A percentile compares a stretch with the other conserved stretches of the same genome.
phyloP scores from a whole-genome alignment of 768 basidiomycete genomes.

The Sistotremastrum niveocremeum region DNA sequence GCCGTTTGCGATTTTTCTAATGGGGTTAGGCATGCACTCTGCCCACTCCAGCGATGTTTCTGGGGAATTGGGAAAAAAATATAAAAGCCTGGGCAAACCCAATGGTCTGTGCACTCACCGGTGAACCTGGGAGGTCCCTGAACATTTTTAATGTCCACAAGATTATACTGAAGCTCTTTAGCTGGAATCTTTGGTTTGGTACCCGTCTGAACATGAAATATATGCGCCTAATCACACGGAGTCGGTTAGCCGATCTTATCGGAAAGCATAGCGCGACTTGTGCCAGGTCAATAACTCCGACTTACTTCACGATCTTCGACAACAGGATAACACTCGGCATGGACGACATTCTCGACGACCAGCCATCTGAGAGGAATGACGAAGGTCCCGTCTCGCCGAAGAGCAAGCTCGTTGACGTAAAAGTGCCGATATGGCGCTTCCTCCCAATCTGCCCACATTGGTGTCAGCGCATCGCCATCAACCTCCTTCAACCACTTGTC shows the following conservation, averaged over 20 bases:
- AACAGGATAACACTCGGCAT: slow-evolving; percentile 1
- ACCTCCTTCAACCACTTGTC: no score
- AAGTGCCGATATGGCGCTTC: slow-evolving; percentile 8
- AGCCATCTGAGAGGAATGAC: slow-evolving; percentile 15
- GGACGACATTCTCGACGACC: not conserved
- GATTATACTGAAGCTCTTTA: not conserved
- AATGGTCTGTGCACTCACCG: no score
- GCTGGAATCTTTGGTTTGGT: no score
- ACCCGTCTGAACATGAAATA: no score
- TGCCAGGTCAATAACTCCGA: not conserved
- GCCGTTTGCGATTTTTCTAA: slow-evolving; percentile 6
- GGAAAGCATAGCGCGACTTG: no score
- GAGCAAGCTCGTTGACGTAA: slow-evolving; percentile 15
- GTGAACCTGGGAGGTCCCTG: no score
- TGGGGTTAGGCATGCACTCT: slow-evolving; percentile 3
- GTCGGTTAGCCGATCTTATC: no score
- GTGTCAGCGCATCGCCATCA: slow-evolving; percentile 9
- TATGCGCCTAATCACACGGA: no score
- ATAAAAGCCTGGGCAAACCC: no score
- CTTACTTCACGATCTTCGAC: not conserved
- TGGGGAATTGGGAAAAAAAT: no score
- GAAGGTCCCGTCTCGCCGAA: slow-evolving; percentile 6
- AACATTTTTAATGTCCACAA: no score
- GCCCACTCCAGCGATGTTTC: no score
- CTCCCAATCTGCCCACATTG: slow-evolving; percentile 19